Evolutionary conservation across 306 rosid genomes (phyloP), one percentile per base, ranked within the genome.

Genomic region (Inga leiocalycina): DNA sequence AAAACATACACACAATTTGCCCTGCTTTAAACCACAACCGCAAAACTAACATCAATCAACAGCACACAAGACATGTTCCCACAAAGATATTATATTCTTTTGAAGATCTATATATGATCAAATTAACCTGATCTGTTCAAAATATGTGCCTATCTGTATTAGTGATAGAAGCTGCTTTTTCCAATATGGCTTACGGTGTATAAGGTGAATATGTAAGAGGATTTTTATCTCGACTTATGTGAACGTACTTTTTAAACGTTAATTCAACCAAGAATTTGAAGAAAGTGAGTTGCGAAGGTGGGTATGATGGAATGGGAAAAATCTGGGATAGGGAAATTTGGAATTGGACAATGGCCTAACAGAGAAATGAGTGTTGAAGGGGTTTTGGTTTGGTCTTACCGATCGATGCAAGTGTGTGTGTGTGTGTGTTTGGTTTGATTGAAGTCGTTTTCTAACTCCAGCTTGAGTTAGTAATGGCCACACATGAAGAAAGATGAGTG

Each of bases 341-440:
- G 86, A 75, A 81, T 71, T 77, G 64, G 30, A 8, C 30, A 20
- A 30, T n/a, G 30, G 10, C 13, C 72, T 75, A 87, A 83, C 83
- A 86, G 91, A 91, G 88, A 54, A 86, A 87, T 84, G 82, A 87
- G 84, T 78, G 84, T 78, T 82, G 90, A 80, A 39, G 24, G 19
- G 20, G 6, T 12, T 64, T 14, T 30, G 41, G 37, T 64, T 39
- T 64, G 17, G 39, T 64, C 2, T 64, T 64, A 80, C 57, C 79
- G 61, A 49, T 49, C 1, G 16, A 49, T 52, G 2, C 66, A 59
- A 59, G 34, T 59, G 12, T 59, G 14, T 57, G 80, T 48, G 13
- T 1, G 10, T 48, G 13, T 2, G 10, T 32, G 34, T 85, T 76
- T 10, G 22, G 86, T 81, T 64, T 64, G 19, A 30, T 64, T 30